Evolutionary conservation across 768 basidiomycete genomes (phyloP).

Genomic region (Termitomyces sp.): DNA sequence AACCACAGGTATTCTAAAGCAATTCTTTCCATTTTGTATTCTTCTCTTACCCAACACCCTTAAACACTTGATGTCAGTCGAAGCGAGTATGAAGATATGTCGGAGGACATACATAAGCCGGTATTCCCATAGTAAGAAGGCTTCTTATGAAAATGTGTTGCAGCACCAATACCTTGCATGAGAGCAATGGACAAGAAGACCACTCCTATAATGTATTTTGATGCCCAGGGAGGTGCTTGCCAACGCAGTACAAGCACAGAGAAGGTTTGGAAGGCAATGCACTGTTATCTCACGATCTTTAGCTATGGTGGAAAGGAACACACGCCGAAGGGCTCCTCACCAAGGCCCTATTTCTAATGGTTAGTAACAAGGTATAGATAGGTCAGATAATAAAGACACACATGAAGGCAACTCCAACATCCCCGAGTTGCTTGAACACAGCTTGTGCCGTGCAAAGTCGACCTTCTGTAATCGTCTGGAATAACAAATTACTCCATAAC

Average conservation of each 20-base stretch:
- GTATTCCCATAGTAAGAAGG: neutral
- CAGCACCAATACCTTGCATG: slow-evolving; percentile 34
- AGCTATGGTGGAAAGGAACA: neutral
- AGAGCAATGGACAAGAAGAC: slow-evolving; percentile 41
- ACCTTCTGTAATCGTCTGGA: slow-evolving; percentile 28
- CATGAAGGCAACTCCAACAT: slow-evolving; percentile 43
- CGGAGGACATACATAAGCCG: too few species aligned
- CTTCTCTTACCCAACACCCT: slow-evolving; percentile 51
- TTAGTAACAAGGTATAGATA: too few species aligned
- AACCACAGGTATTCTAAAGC: slow-evolving; percentile 51
- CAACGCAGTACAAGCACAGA: slow-evolving; percentile 42
- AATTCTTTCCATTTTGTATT: slow-evolving; percentile 34
- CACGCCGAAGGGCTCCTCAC: neutral
- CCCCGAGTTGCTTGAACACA: slow-evolving; percentile 43
- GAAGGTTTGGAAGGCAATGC: slow-evolving; percentile 50
- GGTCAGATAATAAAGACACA: slow-evolving; percentile 21
- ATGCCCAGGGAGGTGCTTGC: slow-evolving; percentile 25
- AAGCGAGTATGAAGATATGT: too few species aligned
- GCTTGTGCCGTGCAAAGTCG: slow-evolving; percentile 43
- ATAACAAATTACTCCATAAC: too few species aligned
- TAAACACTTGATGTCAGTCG: neutral
- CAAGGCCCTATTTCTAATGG: too few species aligned
- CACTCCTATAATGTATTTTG: slow-evolving; percentile 26
- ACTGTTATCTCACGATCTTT: slow-evolving; percentile 17
- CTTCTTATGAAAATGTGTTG: slow-evolving; percentile 22